Conservation (phyloP, 139 green algal genomes). For the Microglena sp. region DNA sequence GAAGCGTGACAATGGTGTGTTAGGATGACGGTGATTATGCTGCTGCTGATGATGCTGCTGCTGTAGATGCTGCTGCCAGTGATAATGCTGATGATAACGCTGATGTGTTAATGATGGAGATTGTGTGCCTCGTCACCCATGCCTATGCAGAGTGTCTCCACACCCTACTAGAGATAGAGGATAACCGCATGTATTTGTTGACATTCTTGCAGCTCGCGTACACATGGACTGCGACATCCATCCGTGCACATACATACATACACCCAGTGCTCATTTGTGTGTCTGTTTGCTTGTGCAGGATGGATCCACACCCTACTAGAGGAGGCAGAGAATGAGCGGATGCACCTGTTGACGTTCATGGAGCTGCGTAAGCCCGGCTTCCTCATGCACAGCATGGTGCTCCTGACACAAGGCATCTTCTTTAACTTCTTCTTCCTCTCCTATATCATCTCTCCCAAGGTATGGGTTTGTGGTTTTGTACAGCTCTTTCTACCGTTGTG, state of each 20-base stretch:
- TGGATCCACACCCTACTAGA: conserved; percentile 93
- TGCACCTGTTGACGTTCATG: conserved; percentile 93
- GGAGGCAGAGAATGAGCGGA: conserved; percentile 85
- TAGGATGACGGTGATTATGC: not conserved
- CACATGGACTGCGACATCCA: too few species aligned
- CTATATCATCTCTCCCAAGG: conserved; percentile 71
- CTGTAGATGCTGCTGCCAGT: not conserved
- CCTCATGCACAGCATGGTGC: conserved; percentile 68
- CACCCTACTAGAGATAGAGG: not conserved
- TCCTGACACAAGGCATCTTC: conserved; percentile 60
- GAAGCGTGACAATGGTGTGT: conserved; percentile 59
- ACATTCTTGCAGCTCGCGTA: too few species aligned
- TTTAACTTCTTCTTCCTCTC: conserved; percentile 77
- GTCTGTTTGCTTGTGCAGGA: not conserved
- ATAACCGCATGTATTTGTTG: not conserved
- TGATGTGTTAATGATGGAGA: too few species aligned
- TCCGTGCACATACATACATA: not conserved
- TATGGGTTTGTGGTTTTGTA: too few species aligned
- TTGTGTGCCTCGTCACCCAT: not conserved
- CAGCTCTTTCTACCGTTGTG: too few species aligned
- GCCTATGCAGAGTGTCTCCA: not conserved
- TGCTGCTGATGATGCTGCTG: not conserved
- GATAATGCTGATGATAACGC: not conserved
- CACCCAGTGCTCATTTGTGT: not conserved
- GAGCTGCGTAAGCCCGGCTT: conserved; percentile 60